Percentiles rank a stretch among this genome's conserved stretches.
These are phyloP conservation scores for Colletotrichum sojae DNA, from an alignment of 2,329 filamentous ascomycete species.

Conservation along the genomic window DNA sequence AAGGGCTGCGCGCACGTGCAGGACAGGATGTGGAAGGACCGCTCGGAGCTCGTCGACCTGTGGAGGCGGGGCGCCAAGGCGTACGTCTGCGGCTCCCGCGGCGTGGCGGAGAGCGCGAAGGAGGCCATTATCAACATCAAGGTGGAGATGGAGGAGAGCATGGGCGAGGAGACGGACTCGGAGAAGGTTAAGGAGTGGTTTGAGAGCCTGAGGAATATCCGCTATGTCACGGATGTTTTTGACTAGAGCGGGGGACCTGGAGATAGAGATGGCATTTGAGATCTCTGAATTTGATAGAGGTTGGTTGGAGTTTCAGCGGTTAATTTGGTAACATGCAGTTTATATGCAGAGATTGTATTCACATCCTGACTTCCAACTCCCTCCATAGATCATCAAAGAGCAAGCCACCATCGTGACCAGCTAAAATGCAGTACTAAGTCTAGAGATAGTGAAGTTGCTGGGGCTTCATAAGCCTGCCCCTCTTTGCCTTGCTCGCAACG, in stretches of 20 bases:
- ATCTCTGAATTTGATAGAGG: not conserved
- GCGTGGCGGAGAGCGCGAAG: constrained; percentile 58
- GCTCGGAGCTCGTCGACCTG: constrained; percentile 48
- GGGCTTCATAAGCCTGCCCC: too few relatives aligned
- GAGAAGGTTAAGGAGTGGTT: constrained; percentile 63
- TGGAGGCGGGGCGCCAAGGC: constrained; percentile 63
- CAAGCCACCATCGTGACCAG: too few relatives aligned
- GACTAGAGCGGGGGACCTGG: constrained; percentile 52
- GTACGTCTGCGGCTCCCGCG: constrained; percentile 72
- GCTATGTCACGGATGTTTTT: constrained; percentile 75
- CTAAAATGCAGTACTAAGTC: too few relatives aligned
- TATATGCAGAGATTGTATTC: not conserved
- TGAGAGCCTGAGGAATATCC: constrained; percentile 64
- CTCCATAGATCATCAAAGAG: not conserved
- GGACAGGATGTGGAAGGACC: constrained; percentile 56
- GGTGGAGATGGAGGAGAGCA: constrained; percentile 46
- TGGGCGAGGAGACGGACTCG: constrained; percentile 50
- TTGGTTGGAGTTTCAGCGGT: not conserved
- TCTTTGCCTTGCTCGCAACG: too few relatives aligned
- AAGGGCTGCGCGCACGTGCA: constrained; percentile 65
- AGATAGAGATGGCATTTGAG: not conserved
- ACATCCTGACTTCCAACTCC: not conserved
- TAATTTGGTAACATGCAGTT: not conserved
- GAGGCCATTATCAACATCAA: constrained; percentile 46
- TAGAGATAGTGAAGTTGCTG: too few relatives aligned